Conservation (phyloP, 352 stramenopile species). For the Phytopythium ostracodes region DNA sequence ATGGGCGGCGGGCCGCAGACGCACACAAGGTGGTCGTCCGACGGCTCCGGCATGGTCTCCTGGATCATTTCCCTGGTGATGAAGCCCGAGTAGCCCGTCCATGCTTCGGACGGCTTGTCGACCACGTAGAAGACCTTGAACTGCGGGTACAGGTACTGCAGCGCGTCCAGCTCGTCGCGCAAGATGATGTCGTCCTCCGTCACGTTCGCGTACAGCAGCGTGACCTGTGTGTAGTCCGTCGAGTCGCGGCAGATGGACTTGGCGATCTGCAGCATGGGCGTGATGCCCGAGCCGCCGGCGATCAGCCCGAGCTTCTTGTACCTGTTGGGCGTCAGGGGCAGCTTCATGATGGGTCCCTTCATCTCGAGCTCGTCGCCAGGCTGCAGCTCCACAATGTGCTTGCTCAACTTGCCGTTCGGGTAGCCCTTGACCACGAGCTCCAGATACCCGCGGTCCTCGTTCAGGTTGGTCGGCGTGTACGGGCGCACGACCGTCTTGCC, state of each 20-base stretch:
- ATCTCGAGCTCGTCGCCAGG: constrained; percentile 85
- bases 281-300: constrained; percentile 88
- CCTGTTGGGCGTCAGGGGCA: constrained; percentile 82
- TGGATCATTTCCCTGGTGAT: constrained; percentile 85
- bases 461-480: constrained; percentile 88
- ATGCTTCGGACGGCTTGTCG: constrained; percentile 60
- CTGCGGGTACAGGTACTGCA: constrained; percentile 80
- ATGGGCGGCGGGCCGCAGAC: constrained; percentile 88
- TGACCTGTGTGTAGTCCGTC: constrained; percentile 81
- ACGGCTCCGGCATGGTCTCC: constrained; percentile 72
- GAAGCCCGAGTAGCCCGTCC: constrained; percentile 67
- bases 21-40: constrained; percentile 78
- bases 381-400: constrained; percentile 83
- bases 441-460: constrained; percentile 78
- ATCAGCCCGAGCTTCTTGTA: constrained; percentile 90
- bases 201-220: constrained; percentile 82
- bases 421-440: constrained; percentile 91
- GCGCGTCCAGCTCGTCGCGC: constrained; percentile 78
- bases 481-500: constrained; percentile 76
- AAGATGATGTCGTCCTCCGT: constrained; percentile 88
- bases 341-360: constrained; percentile 88
- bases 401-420: constrained; percentile 75
- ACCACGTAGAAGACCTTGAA: constrained; percentile 73
- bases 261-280: constrained; percentile 86
- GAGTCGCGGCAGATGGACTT: constrained; percentile 84